These are phyloP conservation scores for Neurospora terricola DNA, from an alignment of 495 filamentous ascomycete genomes.

Conservation along the genomic window DNA sequence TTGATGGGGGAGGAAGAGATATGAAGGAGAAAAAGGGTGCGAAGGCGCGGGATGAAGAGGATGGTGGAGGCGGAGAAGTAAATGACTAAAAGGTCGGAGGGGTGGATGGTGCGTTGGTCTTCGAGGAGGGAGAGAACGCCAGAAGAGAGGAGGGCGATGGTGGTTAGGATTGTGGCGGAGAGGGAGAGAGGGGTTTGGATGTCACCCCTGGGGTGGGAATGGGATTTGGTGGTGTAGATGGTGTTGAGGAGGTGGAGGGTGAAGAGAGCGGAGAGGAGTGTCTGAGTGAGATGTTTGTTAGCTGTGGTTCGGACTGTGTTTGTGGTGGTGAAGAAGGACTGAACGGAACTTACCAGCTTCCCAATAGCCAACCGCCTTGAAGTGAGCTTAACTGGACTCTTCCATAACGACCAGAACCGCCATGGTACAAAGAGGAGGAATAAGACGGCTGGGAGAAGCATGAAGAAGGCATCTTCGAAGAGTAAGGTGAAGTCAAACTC, in stretches of 20 bases:
- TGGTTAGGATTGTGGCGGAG: slow-evolving; percentile 9
- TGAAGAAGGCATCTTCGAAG: slow-evolving; percentile 27
- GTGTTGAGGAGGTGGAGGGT: slow-evolving; percentile 19
- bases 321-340: not conserved
- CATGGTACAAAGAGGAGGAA: slow-evolving; percentile 19
- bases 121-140: slow-evolving; percentile 19
- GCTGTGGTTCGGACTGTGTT: not conserved
- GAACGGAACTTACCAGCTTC: slow-evolving; percentile 15
- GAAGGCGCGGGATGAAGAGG: slow-evolving; percentile 18
- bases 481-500: slow-evolving; percentile 28
- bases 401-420: slow-evolving; percentile 16
- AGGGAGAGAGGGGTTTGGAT: slow-evolving; percentile 15
- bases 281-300: not conserved
- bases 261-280: slow-evolving; percentile 9
- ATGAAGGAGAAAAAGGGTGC: slow-evolving; percentile 19
- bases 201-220: not conserved
- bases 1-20: not conserved
- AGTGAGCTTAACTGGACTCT: slow-evolving; percentile 16
- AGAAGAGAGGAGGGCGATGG: slow-evolving; percentile 6
- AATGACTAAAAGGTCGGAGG: slow-evolving; percentile 24
- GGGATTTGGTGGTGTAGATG: slow-evolving; percentile 8
- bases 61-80: slow-evolving; percentile 21
- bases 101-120: slow-evolving; percentile 24
- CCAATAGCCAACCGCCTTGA: slow-evolving; percentile 18
- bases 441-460: slow-evolving; percentile 15